Conservation (phyloP, 2,329 filamentous ascomycete species). For the Rosellinia necatrix region DNA sequence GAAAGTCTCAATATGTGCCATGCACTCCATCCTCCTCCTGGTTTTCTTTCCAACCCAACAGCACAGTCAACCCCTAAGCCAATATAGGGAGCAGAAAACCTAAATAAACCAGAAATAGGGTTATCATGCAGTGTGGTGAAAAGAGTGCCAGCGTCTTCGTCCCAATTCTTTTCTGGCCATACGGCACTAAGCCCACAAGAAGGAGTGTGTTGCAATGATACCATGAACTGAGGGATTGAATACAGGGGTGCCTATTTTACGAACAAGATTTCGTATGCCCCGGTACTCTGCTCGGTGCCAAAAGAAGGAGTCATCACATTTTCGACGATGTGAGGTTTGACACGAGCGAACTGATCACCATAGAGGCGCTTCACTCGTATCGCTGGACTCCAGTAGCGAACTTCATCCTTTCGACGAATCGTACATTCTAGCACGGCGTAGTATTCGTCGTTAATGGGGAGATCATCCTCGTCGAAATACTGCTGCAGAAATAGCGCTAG, state of each 20-base stretch:
- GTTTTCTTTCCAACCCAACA: conserved; percentile 11
- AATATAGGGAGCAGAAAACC: conserved; percentile 9
- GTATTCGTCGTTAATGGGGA: conserved; percentile 10
- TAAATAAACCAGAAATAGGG: conserved; percentile 13
- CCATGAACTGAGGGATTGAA: conserved; percentile 11
- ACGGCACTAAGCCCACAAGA: conserved; percentile 1
- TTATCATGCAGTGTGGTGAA: background rate
- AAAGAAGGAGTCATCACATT: conserved; percentile 15
- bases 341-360: conserved; percentile 23
- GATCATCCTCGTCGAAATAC: background rate
- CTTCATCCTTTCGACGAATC: conserved; percentile 6
- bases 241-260: conserved; percentile 20
- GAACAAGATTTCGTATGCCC: conserved; percentile 15
- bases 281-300: background rate
- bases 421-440: conserved; percentile 19
- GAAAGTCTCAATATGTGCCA: conserved; percentile 18
- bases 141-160: conserved; percentile 14
- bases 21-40: conserved; percentile 9
- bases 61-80: conserved; percentile 4
- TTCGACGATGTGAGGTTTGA: conserved; percentile 2
- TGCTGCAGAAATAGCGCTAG: conserved; percentile 13
- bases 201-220: conserved; percentile 8
- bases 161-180: conserved; percentile 23
- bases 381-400: conserved; percentile 17
- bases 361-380: conserved; percentile 21